Conservation (phyloP, 2,329 filamentous ascomycete species). For the Sphaerulina populicola region DNA sequence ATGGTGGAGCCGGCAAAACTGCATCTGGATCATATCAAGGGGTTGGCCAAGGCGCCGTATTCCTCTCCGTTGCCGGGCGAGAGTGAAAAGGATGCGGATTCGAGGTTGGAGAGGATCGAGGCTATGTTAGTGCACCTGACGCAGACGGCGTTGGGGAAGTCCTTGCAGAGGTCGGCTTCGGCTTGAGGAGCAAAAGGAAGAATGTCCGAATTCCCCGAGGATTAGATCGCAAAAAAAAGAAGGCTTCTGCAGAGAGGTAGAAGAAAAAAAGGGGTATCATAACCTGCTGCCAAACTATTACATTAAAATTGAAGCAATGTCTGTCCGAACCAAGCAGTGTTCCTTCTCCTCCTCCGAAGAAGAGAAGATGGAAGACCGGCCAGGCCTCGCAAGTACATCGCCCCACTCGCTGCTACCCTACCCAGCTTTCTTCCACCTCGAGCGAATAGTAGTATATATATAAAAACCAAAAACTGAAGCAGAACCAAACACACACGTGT, state of each 20-base stretch:
- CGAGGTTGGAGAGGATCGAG: slow-evolving; percentile 2
- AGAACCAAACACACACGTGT: neutral
- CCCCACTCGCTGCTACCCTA: neutral
- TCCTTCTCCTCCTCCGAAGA: too few species aligned
- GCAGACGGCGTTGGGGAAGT: neutral
- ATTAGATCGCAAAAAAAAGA: too few species aligned
- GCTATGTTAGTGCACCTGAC: slow-evolving; percentile 1
- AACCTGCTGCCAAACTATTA: neutral
- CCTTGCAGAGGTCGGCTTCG: neutral
- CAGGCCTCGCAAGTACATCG: neutral
- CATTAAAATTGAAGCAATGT: neutral
- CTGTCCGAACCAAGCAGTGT: neutral
- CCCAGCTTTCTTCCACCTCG: too few species aligned
- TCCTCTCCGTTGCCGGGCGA: slow-evolving; percentile 6
- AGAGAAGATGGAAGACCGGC: too few species aligned
- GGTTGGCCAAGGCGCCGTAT: slow-evolving; percentile 4
- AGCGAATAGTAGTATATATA: neutral
- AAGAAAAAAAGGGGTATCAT: neutral
- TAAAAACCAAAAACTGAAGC: neutral
- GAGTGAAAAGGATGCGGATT: slow-evolving; percentile 1
- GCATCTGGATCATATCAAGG: neutral
- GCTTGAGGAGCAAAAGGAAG: too few species aligned
- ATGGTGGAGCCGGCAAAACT: slow-evolving; percentile 4
- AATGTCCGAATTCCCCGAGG: too few species aligned
- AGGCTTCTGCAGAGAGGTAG: too few species aligned